Evolutionary conservation across 441 rosid species (phyloP).

Genomic region (Syzygium syzygioides): DNA sequence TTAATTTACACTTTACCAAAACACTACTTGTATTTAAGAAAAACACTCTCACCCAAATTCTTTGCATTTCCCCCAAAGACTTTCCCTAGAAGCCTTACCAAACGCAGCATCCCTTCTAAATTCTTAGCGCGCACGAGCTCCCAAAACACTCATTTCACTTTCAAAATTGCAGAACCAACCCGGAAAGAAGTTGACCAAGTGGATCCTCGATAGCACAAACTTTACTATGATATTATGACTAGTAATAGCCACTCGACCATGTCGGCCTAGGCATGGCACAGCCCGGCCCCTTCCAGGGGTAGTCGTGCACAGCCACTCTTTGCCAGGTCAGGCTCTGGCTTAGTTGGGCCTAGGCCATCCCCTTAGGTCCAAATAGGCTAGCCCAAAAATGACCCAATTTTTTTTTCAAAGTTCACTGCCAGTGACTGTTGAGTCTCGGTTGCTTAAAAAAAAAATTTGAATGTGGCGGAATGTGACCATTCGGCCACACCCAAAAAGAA

Average conservation of each 20-base stretch:
- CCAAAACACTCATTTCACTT: background rate
- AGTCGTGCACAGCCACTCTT: too few relatives aligned
- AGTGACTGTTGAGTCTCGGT: too few relatives aligned
- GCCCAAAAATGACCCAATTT: background rate
- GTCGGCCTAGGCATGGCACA: background rate
- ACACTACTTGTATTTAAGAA: too few relatives aligned
- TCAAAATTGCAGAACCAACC: background rate
- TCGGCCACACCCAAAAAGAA: background rate
- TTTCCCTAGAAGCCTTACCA: background rate
- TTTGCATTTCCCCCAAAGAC: background rate
- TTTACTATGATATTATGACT: background rate
- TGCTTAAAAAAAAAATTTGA: background rate
- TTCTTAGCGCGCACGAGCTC: background rate
- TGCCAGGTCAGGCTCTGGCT: rapidly evolving
- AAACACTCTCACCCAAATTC: background rate
- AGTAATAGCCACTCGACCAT: background rate
- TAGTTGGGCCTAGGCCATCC: background rate
- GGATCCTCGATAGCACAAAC: background rate
- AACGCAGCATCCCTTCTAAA: background rate
- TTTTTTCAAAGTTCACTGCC: rapidly evolving
- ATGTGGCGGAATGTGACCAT: background rate
- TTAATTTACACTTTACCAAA: too few relatives aligned
- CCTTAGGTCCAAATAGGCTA: background rate
- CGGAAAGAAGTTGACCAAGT: background rate
- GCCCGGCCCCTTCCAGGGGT: background rate